A percentile compares a stretch with the other conserved stretches of the same genome.
Evolutionary conservation across 176 grass and related monocot genomes (phyloP).

Genomic region (Olyra latifolia): DNA sequence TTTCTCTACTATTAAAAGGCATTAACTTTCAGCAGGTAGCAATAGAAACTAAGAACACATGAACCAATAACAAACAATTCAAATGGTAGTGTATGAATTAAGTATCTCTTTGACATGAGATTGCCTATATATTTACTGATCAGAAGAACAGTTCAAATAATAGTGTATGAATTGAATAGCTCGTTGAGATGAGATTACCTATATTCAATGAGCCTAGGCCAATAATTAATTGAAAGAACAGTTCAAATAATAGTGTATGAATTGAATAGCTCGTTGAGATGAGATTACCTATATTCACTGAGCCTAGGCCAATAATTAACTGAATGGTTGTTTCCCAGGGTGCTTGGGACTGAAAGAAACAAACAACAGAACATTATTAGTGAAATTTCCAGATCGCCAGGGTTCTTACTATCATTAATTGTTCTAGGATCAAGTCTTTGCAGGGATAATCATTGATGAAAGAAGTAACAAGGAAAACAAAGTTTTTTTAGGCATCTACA

Average conservation of each 20-base stretch:
- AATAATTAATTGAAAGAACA: conserved; percentile 82
- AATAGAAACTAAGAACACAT: neutral
- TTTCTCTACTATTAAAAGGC: neutral
- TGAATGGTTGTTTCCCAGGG: conserved; percentile 81
- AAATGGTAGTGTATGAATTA: neutral
- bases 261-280: no score
- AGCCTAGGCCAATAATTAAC: conserved; percentile 75
- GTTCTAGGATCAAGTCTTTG: no score
- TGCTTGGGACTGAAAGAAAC: conserved; percentile 82
- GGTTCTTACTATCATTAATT: no score
- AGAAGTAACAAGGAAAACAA: no score
- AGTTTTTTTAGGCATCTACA: no score
- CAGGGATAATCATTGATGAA: no score
- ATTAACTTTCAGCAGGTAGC: neutral
- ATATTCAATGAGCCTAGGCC: conserved; percentile 80
- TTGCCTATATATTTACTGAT: no score
- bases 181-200: conserved; percentile 63
- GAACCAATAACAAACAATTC: neutral
- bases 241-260: no score
- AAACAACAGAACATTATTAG: neutral
- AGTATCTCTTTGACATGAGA: neutral
- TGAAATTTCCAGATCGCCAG: neutral
- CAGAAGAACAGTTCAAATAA: no score
- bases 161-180: no score
- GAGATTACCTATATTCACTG: conserved; percentile 82